Conservation (phyloP, 2,329 filamentous ascomycete genomes). For the Penicillium sp. region DNA sequence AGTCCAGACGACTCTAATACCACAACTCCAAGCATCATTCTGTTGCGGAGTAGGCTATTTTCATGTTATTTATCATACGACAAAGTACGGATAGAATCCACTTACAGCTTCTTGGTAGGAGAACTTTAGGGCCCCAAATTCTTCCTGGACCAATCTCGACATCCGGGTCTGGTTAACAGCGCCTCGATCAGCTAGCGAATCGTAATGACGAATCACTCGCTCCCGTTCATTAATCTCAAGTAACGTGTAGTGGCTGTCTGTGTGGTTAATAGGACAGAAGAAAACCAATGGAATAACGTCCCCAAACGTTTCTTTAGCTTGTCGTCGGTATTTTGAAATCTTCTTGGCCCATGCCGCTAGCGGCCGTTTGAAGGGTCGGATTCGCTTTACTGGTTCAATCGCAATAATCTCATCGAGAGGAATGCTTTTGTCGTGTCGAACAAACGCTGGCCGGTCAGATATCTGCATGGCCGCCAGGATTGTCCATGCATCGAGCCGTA, state of each 20-base stretch:
- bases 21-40: constrained; percentile 23
- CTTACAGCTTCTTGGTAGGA: constrained; percentile 29
- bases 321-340: constrained; percentile 4
- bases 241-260: constrained; percentile 29
- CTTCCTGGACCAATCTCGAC: constrained; percentile 24
- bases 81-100: constrained; percentile 10
- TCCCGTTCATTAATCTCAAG: constrained; percentile 33
- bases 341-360: constrained; percentile 4
- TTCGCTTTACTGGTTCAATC: constrained; percentile 13
- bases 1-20: constrained; percentile 28
- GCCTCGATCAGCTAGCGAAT: constrained; percentile 27
- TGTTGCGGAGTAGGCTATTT: constrained; percentile 26
- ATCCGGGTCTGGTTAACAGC: constrained; percentile 22
- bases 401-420: constrained; percentile 25
- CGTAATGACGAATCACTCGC: constrained; percentile 31
- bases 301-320: constrained; percentile 6
- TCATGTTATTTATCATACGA: constrained; percentile 8
- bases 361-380: constrained; percentile 18
- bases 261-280: constrained; percentile 27
- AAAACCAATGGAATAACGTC: constrained; percentile 15
- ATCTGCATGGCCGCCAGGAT: constrained; percentile 29
- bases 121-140: constrained; percentile 32
- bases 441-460: constrained; percentile 28
- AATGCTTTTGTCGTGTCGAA: constrained; percentile 27
- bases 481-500: constrained; percentile 29